Base-by-base conservation (phyloP, 495 filamentous ascomycete species). In the Recurvomyces mirabilis region DNA sequence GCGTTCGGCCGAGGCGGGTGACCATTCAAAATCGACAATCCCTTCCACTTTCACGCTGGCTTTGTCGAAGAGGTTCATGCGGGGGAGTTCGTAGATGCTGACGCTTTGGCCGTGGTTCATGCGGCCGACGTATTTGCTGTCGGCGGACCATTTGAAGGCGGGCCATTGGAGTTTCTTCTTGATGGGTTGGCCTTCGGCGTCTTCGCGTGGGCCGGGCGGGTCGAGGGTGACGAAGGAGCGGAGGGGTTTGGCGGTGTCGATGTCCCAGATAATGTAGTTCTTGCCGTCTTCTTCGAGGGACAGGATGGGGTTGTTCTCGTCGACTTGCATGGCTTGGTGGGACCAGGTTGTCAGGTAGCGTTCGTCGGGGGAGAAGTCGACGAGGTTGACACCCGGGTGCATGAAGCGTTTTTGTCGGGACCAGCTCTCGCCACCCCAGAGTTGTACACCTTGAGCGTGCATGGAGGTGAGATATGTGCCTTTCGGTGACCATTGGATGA, bases 221-320 rank as follows among this genome's bases (percentile, higher is more conserved):
- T 96, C 91, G 54, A 94, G 72, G 43, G 84, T 89, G 20, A 83
- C 78, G 60, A 98, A 98, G 0, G 88, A 94, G 24, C 91, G 83
- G 25, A 98, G 70, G 22, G 87, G 81, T 58, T 93, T 93, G 45
- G 78, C 76, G 5, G 91, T 87, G 50, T 82, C 84, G 41, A 96
- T 78, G 64, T 98, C 91, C 91, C 91, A 98, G 56, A 98, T 85
- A 56, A 98, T 82, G 59, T 95, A 95, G 72, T 94, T 93, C 74
- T 96, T 95, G 50, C 91, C 91, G 54, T 98, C 91, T 59, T 98
- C 91, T 59, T 95, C 91, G 47, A 83, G 64, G 5, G 83, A 78
- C 24, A 98, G 66, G 2, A 84, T 65, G 5, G 88, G 82, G 53
- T 87, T 75, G 21, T 84, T 83, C 58, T 96, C 91, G 29, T 89